Base-by-base conservation (phyloP, 345 rosid genomes). In the Pelargonium nanum region DNA sequence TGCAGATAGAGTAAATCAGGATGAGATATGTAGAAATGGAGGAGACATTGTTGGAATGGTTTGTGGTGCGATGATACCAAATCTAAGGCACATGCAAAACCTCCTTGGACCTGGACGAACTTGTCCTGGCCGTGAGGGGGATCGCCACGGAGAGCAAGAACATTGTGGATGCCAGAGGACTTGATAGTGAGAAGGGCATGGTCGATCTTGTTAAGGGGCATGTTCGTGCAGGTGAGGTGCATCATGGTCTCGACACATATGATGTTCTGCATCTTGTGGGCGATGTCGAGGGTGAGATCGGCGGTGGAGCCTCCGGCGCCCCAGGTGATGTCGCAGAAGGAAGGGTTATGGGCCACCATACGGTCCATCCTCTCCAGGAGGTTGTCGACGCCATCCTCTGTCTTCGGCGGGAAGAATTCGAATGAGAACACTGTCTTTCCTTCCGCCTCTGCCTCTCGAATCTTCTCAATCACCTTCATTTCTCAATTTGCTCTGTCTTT, bases 231-330 rank as follows among this genome's bases (percentile, higher is more conserved):
- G 53, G 99, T 90, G 61, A 94, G 92, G 61, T 94, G 99, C 99
- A 94, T 94, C 99, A 94, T 90, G 22, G 95, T 79, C 86, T 94
- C 97, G 0, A 94, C 97, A 67, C 99, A 94, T 63, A 94, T 69
- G n/a, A 76, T 80, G 73, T 90, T 94, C 86, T 94, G 99, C 99
- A 94, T 94, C 86, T 69, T 72, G 57, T 87, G 85, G 57, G 96
- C 96, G 72, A 94, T 94, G 59, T 94, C 95, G 8, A 94, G 82
- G 6, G 97, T 94, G 20, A 94, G 83, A 72, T 94, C 97, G 0
- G 97, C 99, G 28, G 99, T 90, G 68, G 99, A 79, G 22, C 99
- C 99, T 10, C 99, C 99, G 3, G 99, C 97, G 0, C 99, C 99
- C 99, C 99, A 94, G 13, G 99, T 94, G 75, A 94, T 90, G 71